Percentiles rank a stretch among this genome's conserved stretches.
These are phyloP conservation scores for Grigorovia jiainica DNA, from an alignment of 805 yeast species.

Conservation along the genomic window DNA sequence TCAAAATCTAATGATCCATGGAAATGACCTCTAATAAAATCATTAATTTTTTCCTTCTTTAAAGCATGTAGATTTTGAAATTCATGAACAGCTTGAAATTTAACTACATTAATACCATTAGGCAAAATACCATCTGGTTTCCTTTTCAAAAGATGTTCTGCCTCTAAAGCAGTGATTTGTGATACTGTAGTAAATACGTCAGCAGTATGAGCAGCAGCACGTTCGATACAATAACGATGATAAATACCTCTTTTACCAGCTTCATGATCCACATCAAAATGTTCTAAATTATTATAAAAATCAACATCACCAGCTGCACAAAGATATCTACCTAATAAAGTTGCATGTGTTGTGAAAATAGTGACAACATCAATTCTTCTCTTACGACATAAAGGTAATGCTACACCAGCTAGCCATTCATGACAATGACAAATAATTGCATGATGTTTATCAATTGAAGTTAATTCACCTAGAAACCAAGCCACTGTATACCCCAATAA, in stretches of 20 bases:
- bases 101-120: conserved; percentile 89
- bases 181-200: conserved; percentile 97
- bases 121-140: conserved; percentile 98
- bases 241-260: conserved; percentile 97
- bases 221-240: conserved; percentile 92
- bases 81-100: conserved; percentile 95
- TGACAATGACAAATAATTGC: conserved; percentile 93
- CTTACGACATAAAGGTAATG: conserved; percentile 83
- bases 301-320: conserved; percentile 97
- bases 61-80: conserved; percentile 93
- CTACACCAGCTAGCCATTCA: conserved; percentile 98
- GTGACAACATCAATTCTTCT: conserved; percentile 90
- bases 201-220: conserved; percentile 91
- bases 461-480: conserved; percentile 93
- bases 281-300: conserved; percentile 81
- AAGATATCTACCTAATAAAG: conserved; percentile 84
- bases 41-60: conserved; percentile 85
- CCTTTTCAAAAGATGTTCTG: conserved; percentile 85
- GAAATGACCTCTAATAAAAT: conserved; percentile 92
- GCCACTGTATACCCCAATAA: conserved; percentile 88
- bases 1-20: conserved; percentile 95
- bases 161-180: conserved; percentile 92
- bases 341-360: conserved; percentile 95
- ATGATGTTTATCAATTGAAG: conserved; percentile 70
- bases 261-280: conserved; percentile 92